Conservation (phyloP, 202 grass and related monocot species). For the Saccharum hybrid region DNA sequence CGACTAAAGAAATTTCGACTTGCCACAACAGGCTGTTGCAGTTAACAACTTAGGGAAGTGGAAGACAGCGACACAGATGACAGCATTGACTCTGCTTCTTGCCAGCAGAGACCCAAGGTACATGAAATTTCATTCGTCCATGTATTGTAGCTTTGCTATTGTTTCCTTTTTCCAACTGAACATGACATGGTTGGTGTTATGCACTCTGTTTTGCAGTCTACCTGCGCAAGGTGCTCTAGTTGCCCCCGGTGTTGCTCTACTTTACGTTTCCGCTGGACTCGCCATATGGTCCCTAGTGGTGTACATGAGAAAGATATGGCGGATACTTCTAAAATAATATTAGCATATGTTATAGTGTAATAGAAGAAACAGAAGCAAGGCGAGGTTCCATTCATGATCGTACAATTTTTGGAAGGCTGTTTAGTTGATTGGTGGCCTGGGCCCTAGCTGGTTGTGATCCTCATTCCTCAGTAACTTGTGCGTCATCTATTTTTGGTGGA, state of each 20-base stretch:
- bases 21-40: conserved; percentile 76
- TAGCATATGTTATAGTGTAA: conserved; percentile 48
- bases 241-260: conserved; percentile 66
- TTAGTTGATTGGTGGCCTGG: conserved; percentile 36
- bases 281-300: conserved; percentile 92
- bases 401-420: conserved; percentile 43
- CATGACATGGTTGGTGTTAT: neutral
- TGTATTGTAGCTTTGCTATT: neutral
- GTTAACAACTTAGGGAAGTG: conserved; percentile 95
- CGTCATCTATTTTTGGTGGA: conserved; percentile 26
- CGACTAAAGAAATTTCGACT: conserved; percentile 27
- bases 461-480: conserved; percentile 32
- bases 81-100: conserved; percentile 78
- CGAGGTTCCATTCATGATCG: conserved; percentile 32
- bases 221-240: conserved; percentile 54
- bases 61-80: conserved; percentile 97
- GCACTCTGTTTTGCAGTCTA: conserved; percentile 55
- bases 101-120: conserved; percentile 86
- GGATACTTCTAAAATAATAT: conserved; percentile 79
- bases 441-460: conserved; percentile 41
- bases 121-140: neutral
- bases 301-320: conserved; percentile 96
- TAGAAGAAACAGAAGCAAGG: conserved; percentile 52
- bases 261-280: conserved; percentile 89
- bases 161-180: neutral